phyloP scores from a whole-genome alignment of 805 yeast genomes.

The Ogataea henricii region DNA sequence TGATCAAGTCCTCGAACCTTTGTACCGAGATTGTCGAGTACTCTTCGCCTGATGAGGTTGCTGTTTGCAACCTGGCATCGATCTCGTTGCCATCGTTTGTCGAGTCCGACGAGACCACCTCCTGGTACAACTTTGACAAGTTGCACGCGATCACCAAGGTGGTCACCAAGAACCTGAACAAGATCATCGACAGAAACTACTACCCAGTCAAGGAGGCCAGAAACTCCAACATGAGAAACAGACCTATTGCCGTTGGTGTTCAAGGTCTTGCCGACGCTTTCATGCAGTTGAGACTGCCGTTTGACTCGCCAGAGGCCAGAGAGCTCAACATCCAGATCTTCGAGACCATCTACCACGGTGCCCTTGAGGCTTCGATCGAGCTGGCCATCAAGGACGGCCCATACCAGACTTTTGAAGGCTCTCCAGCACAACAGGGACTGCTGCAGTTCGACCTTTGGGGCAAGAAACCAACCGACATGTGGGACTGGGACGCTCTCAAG shows the following conservation, averaged over 20 bases:
- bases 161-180: conserved; percentile 55
- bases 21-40: conserved; percentile 67
- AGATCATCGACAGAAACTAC: conserved; percentile 55
- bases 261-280: conserved; percentile 65
- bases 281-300: conserved; percentile 56
- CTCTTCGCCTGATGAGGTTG: conserved; percentile 58
- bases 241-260: conserved; percentile 66
- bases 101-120: conserved; percentile 41
- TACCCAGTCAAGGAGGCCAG: conserved; percentile 59
- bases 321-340: conserved; percentile 59
- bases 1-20: conserved; percentile 60
- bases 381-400: conserved; percentile 53
- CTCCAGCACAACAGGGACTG: conserved; percentile 60
- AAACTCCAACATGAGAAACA: conserved; percentile 54
- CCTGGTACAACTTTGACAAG: conserved; percentile 57
- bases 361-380: conserved; percentile 58
- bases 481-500: conserved; percentile 60
- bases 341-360: conserved; percentile 63
- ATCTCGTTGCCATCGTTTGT: conserved; percentile 60
- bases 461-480: conserved; percentile 58
- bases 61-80: conserved; percentile 64
- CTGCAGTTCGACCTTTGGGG: conserved; percentile 62
- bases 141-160: conserved; percentile 57
- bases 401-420: conserved; percentile 53
- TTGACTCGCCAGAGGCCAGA: conserved; percentile 58